Conservation (phyloP, 1,284 basidiomycete genomes). For the Inonotus hispidus region DNA sequence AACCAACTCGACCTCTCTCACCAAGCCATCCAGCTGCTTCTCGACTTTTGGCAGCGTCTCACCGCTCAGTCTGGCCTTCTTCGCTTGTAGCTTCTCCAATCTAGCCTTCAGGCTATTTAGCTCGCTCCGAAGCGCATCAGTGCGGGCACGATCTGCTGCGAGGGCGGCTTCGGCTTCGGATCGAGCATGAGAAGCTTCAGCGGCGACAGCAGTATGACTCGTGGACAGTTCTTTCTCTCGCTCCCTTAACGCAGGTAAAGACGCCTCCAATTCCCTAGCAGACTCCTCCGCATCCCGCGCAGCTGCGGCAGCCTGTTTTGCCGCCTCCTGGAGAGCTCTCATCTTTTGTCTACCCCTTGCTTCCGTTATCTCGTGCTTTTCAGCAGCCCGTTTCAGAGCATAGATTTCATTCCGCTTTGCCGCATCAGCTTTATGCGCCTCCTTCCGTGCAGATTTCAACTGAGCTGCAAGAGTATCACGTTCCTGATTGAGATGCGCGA, state of each 20-base stretch:
- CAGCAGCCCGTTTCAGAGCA: conserved; percentile 62
- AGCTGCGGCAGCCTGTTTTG: conserved; percentile 58
- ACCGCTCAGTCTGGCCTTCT: conserved; percentile 53
- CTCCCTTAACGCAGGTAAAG: conserved; percentile 42
- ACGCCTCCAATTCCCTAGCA: conserved; percentile 45
- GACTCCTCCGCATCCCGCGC: conserved; percentile 51
- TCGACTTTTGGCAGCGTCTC: conserved; percentile 43
- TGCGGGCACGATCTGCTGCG: conserved; percentile 36
- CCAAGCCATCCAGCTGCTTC: conserved; percentile 32
- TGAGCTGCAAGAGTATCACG: conserved; percentile 52
- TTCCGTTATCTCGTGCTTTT: conserved; percentile 62
- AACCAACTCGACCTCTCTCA: conserved; percentile 35
- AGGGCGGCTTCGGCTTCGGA: conserved; percentile 34
- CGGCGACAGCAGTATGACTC: conserved; percentile 38
- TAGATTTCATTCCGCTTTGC: conserved; percentile 72
- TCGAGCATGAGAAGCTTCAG: conserved; percentile 29
- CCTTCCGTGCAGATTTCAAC: conserved; percentile 64
- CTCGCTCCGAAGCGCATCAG: conserved; percentile 39
- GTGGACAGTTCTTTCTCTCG: conserved; percentile 41
- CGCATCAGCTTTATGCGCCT: conserved; percentile 70
- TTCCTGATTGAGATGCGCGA: conserved; percentile 51
- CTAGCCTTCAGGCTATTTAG: conserved; percentile 35
- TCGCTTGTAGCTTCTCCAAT: conserved; percentile 49
- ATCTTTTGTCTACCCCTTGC: conserved; percentile 67
- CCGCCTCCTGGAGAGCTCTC: conserved; percentile 70